These are phyloP conservation scores for Neofusicoccum cordaticola DNA, from an alignment of 2,329 filamentous ascomycete genomes.

Conservation along the genomic window DNA sequence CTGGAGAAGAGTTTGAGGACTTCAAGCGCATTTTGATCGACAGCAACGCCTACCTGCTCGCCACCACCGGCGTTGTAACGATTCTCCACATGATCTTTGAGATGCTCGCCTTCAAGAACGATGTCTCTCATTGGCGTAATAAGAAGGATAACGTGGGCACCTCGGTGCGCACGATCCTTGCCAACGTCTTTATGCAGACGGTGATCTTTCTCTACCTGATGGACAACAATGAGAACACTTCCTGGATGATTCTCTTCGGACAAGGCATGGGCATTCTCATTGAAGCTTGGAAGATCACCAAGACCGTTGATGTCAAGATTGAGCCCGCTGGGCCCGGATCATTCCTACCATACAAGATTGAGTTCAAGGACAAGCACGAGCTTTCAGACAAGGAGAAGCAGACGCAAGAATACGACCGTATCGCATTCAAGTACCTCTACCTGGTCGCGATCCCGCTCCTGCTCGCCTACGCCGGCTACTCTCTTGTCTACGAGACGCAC, in stretches of 20 bases:
- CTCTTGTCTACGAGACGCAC: constrained; percentile 86
- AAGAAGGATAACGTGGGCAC: constrained; percentile 99
- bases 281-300: constrained; percentile 94
- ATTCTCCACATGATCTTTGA: constrained; percentile 94
- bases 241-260: constrained; percentile 96
- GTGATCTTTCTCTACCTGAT: constrained; percentile 96
- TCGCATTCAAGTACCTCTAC: constrained; percentile 97
- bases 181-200: constrained; percentile 95
- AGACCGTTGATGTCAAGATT: constrained; percentile 83
- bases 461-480: constrained; percentile 86
- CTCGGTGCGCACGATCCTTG: constrained; percentile 90
- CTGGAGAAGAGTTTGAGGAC: constrained; percentile 93
- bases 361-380: constrained; percentile 95
- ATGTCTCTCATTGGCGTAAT: constrained; percentile 96
- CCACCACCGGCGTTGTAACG: constrained; percentile 77
- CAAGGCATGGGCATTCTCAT: constrained; percentile 81
- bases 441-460: constrained; percentile 85
- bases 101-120: constrained; percentile 92
- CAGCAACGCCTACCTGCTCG: constrained; percentile 88
- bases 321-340: constrained; percentile 67
- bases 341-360: constrained; percentile 72
- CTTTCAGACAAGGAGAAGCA: constrained; percentile 94
- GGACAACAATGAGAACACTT: constrained; percentile 96
- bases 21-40: constrained; percentile 94
- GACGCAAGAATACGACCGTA: constrained; percentile 97